A percentile compares a stretch with the other conserved stretches of the same genome.
Evolutionary conservation across 192 early-diverging fungal species (phyloP).

Genomic region (Globomyces pollinis-pini): DNA sequence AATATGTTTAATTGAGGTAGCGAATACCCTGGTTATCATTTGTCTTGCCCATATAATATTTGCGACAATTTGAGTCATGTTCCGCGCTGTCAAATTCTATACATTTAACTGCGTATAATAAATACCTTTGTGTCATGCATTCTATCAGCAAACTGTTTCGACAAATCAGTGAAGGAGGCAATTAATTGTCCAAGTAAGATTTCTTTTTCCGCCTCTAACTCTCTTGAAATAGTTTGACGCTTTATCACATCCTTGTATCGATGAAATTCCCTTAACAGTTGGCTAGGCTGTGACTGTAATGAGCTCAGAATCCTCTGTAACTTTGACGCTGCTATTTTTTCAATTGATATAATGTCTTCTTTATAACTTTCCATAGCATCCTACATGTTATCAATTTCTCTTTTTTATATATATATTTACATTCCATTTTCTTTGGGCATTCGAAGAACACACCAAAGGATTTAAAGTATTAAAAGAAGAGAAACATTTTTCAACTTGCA

Average conservation of each 20-base stretch:
- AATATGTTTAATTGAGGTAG: no score
- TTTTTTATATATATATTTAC: no score
- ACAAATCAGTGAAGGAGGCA: slow-evolving; percentile 16
- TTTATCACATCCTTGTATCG: slow-evolving; percentile 32
- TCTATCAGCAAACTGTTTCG: slow-evolving; percentile 23
- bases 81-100: slow-evolving; percentile 12
- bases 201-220: slow-evolving; percentile 36
- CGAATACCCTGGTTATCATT: slow-evolving; percentile 23
- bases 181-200: slow-evolving; percentile 32
- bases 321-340: slow-evolving; percentile 21
- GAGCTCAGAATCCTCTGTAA: slow-evolving; percentile 27
- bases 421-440: slow-evolving; percentile 25
- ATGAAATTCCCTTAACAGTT: slow-evolving; percentile 45
- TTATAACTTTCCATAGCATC: slow-evolving; percentile 22
- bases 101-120: no score
- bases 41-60: slow-evolving; percentile 40
- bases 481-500: slow-evolving; percentile 16
- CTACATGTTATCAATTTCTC: no score
- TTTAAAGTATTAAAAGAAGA: slow-evolving; percentile 9
- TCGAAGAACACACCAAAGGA: slow-evolving; percentile 18
- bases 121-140: slow-evolving; percentile 13
- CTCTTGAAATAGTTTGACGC: slow-evolving; percentile 18
- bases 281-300: slow-evolving; percentile 30
- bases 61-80: slow-evolving; percentile 11
- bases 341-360: slow-evolving; percentile 15